Conservation (phyloP, 352 stramenopile species). For the Globisporangium barbulae region DNA sequence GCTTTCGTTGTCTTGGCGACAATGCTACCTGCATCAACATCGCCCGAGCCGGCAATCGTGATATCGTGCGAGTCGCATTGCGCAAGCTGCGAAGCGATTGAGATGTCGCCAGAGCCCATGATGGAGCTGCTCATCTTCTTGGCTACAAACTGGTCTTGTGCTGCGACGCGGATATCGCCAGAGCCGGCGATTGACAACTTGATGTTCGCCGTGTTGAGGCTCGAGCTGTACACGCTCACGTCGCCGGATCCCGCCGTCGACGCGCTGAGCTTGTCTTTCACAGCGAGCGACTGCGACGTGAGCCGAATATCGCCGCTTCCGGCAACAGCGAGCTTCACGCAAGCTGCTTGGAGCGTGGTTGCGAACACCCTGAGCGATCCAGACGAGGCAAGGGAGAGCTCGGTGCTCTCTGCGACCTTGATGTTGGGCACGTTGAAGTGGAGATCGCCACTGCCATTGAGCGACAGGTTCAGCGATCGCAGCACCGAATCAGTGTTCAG, state of each 20-base stretch:
- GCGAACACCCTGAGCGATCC: slow-evolving; percentile 21
- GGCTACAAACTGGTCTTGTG: slow-evolving; percentile 16
- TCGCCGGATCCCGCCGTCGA: slow-evolving; percentile 19
- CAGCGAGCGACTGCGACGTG: slow-evolving; percentile 5
- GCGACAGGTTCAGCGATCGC: slow-evolving; percentile 20
- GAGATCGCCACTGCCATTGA: slow-evolving; percentile 26
- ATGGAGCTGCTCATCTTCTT: slow-evolving; percentile 17
- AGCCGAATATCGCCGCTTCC: slow-evolving; percentile 28
- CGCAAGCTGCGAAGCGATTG: slow-evolving; percentile 11
- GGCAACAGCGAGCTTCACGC: slow-evolving; percentile 10
- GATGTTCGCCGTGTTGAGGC: slow-evolving; percentile 10
- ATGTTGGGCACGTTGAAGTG: slow-evolving; percentile 25
- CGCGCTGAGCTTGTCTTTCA: slow-evolving; percentile 3
- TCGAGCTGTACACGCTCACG: slow-evolving; percentile 1
- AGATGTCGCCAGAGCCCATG: slow-evolving; percentile 22
- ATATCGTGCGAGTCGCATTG: slow-evolving; percentile 15
- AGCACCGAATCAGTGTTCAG: slow-evolving; percentile 18
- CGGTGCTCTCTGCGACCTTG: slow-evolving; percentile 6
- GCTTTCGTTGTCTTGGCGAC: slow-evolving; percentile 11
- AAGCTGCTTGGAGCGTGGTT: slow-evolving; percentile 6
- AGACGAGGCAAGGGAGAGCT: slow-evolving; percentile 12
- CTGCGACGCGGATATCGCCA: slow-evolving; percentile 19
- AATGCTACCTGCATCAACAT: slow-evolving; percentile 23
- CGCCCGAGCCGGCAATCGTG: slow-evolving; percentile 24
- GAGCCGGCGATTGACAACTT: slow-evolving; percentile 20